phyloP scores from a whole-genome alignment of 2,329 filamentous ascomycete genomes.

The Uncinocarpus reesii region DNA sequence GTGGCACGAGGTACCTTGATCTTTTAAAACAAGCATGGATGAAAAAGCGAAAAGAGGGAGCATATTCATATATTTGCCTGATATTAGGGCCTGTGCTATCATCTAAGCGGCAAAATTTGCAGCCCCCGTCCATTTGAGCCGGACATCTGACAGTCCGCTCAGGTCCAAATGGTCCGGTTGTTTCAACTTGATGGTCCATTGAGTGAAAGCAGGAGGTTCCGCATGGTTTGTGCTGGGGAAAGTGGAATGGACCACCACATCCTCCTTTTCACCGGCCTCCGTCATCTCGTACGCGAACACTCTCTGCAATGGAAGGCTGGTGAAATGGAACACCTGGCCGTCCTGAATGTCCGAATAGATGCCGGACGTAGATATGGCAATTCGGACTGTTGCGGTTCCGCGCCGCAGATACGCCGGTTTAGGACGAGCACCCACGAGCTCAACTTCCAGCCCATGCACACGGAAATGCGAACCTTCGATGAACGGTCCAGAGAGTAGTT shows the following conservation, averaged over 20 bases:
- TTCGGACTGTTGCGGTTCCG: background rate
- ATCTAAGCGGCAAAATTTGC: background rate
- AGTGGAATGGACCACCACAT: background rate
- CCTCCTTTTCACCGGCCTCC: background rate
- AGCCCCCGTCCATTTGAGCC: background rate
- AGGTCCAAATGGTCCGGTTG: background rate
- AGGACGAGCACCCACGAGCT: background rate
- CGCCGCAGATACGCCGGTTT: background rate
- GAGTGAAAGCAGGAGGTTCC: background rate
- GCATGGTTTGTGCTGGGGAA: background rate
- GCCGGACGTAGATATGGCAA: background rate
- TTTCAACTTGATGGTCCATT: background rate
- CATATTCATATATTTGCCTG: background rate
- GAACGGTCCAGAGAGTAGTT: background rate
- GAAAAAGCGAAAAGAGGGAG: background rate
- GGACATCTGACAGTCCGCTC: background rate
- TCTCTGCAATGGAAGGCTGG: background rate
- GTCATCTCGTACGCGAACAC: background rate
- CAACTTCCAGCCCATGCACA: background rate
- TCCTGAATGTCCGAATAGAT: constrained; percentile 2
- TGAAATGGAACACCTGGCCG: background rate
- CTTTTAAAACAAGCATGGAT: background rate
- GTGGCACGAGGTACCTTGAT: background rate
- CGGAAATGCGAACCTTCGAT: constrained; percentile 1
- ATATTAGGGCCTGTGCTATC: background rate